Evolutionary conservation across 2,329 filamentous ascomycete genomes (phyloP).

Genomic region (Sporothrix inflata): DNA sequence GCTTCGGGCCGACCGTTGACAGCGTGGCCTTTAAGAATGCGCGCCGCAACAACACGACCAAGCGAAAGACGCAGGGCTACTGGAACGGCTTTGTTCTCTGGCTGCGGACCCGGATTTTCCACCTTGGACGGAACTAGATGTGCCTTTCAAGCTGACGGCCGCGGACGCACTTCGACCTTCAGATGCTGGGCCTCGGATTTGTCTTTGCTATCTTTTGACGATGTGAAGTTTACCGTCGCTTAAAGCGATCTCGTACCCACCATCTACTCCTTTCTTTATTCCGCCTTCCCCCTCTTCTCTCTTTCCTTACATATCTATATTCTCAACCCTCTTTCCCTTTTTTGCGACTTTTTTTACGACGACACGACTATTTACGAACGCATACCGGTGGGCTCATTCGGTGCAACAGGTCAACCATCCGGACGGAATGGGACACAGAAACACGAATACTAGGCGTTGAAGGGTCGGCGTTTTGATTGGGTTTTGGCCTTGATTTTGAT

Average conservation of each 20-base stretch:
- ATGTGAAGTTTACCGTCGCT: no score
- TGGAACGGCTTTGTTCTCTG: slow-evolving; percentile 68
- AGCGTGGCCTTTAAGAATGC: slow-evolving; percentile 51
- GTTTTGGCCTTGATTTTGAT: neutral
- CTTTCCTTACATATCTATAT: neutral
- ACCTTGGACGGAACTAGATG: slow-evolving; percentile 32
- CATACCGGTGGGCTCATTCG: slow-evolving; percentile 25
- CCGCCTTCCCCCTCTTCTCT: neutral
- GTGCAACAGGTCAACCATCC: neutral
- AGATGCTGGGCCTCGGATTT: neutral
- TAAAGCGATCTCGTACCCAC: neutral
- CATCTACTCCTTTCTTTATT: neutral
- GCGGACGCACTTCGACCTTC: neutral
- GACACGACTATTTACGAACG: slow-evolving; percentile 28
- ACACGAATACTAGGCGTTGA: slow-evolving; percentile 17
- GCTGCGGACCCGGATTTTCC: slow-evolving; percentile 61
- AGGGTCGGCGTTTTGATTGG: slow-evolving; percentile 20
- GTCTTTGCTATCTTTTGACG: neutral
- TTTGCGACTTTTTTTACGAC: slow-evolving; percentile 25
- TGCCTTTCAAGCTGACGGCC: neutral
- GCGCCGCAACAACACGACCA: slow-evolving; percentile 53
- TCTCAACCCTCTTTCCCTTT: neutral
- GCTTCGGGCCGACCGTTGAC: slow-evolving; percentile 45
- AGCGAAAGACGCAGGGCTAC: slow-evolving; percentile 62
- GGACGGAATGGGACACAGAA: slow-evolving; percentile 21